These are phyloP conservation scores for Prunella vulgaris DNA, from an alignment of 257 asterid species.

Conservation along the genomic window DNA sequence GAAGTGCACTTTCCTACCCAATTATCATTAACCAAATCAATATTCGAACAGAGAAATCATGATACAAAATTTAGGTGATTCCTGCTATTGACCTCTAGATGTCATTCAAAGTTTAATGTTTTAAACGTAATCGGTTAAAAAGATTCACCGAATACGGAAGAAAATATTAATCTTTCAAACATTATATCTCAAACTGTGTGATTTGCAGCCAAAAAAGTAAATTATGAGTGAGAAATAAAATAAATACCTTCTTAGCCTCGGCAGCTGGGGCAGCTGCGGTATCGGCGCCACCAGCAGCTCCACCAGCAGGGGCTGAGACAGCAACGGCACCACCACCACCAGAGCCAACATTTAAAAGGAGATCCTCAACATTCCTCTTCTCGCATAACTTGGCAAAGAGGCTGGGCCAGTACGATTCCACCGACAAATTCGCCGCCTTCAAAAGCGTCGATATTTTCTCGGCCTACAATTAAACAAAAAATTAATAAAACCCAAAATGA, in stretches of 20 bases:
- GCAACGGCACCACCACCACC: slow-evolving; percentile 62
- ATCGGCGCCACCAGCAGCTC: slow-evolving; percentile 41
- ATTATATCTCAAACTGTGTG: not conserved
- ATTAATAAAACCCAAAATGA: not conserved
- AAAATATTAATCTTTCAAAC: no score
- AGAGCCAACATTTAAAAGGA: slow-evolving; percentile 52
- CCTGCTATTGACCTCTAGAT: not conserved
- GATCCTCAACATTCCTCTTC: slow-evolving; percentile 63
- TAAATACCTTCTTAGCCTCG: slow-evolving; percentile 43
- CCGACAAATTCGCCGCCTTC: slow-evolving; percentile 53
- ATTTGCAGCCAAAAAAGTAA: not conserved
- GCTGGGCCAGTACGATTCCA: slow-evolving; percentile 78
- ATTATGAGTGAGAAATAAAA: not conserved
- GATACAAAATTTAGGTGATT: no score
- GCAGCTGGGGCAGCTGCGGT: slow-evolving; percentile 58
- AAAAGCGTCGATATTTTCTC: slow-evolving; percentile 53
- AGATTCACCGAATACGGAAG: not conserved
- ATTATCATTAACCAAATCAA: not conserved
- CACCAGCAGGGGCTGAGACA: slow-evolving; percentile 41
- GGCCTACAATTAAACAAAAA: slow-evolving; percentile 34
- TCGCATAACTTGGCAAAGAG: slow-evolving; percentile 64
- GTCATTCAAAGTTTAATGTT: not conserved
- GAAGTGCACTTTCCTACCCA: not conserved
- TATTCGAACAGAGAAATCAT: not conserved
- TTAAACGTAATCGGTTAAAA: not conserved